Conservation (phyloP, 164 flowering plant species). For the Liriodendron chinense region DNA sequence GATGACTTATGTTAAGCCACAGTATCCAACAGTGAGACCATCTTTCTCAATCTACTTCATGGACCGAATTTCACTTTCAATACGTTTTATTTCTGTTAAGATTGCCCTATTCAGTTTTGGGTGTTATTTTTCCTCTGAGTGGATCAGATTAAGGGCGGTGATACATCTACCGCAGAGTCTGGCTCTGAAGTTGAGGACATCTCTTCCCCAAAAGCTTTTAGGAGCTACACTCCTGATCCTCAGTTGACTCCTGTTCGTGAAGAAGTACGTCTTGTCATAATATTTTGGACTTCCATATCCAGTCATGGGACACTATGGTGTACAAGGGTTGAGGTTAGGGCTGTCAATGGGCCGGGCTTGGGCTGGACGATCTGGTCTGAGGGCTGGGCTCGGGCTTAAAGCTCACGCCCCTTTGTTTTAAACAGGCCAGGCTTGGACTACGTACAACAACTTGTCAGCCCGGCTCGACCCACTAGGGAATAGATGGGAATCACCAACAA, state of each 20-base stretch:
- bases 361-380: no score
- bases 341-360: no score
- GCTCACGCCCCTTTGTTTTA: no score
- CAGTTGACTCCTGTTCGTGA: constrained; percentile 87
- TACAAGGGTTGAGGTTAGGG: no score
- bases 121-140: not conserved
- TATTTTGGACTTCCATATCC: not conserved
- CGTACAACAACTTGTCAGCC: no score
- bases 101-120: not conserved
- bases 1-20: constrained; percentile 74
- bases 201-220: constrained; percentile 62
- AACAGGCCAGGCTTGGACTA: no score
- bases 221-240: constrained; percentile 48
- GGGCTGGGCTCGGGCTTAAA: no score
- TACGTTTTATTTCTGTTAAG: not conserved
- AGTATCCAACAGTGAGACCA: constrained; percentile 45
- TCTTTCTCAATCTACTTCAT: not conserved
- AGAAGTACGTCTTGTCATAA: constrained; percentile 43
- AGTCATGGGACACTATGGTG: not conserved
- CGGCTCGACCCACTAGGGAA: no score
- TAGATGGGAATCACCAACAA: no score
- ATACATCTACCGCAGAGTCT: constrained; percentile 88
- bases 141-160: constrained; percentile 72
- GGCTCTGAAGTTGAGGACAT: constrained; percentile 95
- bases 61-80: not conserved